phyloP scores from a whole-genome alignment of 768 basidiomycete species.

The Erythrobasidium yunnanense region DNA sequence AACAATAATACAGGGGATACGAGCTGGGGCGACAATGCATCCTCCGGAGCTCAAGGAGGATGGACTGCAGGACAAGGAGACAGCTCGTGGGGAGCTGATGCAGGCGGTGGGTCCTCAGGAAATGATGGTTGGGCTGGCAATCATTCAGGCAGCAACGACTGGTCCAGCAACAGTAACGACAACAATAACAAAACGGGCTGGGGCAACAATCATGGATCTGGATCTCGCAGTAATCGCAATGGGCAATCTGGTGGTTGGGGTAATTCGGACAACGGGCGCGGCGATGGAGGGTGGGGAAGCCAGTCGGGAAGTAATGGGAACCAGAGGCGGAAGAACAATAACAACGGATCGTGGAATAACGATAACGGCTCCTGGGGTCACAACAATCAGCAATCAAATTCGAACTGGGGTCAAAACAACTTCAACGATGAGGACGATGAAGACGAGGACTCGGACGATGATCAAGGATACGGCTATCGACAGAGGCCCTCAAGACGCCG shows the following conservation, averaged over 20 bases:
- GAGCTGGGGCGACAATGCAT: not conserved
- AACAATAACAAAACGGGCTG: not conserved
- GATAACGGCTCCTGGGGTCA: not conserved
- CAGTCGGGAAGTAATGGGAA: too few species aligned
- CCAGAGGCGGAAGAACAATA: too few species aligned
- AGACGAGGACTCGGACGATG: too few species aligned
- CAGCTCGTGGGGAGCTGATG: not conserved
- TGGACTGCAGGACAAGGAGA: not conserved
- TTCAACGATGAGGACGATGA: too few species aligned
- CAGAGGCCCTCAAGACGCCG: too few species aligned
- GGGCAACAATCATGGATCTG: not conserved
- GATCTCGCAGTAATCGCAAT: not conserved
- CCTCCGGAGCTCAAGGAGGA: not conserved
- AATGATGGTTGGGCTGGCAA: too few species aligned
- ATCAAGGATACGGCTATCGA: too few species aligned
- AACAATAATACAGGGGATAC: not conserved
- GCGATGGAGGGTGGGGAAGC: too few species aligned
- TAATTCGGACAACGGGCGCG: too few species aligned
- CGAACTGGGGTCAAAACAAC: too few species aligned
- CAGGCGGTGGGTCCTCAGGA: not conserved
- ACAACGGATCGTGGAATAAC: not conserved
- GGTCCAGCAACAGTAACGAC: not conserved
- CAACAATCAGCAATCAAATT: not conserved
- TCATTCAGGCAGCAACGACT: not conserved
- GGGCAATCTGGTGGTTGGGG: too few species aligned